A percentile compares a stretch with the other conserved stretches of the same genome.
Conservation (phyloP, 2,329 filamentous ascomycete genomes). For the Penicillium sp. region DNA sequence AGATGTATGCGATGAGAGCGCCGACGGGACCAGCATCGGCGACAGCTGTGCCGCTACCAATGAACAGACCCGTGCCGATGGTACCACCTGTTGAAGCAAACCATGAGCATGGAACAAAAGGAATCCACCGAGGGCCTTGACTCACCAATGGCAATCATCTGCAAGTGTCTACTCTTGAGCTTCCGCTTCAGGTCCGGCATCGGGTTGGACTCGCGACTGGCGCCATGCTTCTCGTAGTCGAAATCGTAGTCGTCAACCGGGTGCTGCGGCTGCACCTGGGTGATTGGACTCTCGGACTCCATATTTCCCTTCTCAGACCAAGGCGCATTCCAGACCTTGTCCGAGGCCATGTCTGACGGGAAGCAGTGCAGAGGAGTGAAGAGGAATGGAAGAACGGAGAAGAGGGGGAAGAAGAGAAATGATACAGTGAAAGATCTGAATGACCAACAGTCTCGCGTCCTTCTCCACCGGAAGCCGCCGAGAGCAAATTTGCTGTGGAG, state of each 20-base stretch:
- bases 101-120: constrained; percentile 1
- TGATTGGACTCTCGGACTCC: constrained; percentile 25
- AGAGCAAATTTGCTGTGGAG: too few relatives aligned
- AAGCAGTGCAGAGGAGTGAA: not conserved
- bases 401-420: constrained; percentile 28
- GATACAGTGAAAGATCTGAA: not conserved
- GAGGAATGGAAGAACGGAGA: constrained; percentile 8
- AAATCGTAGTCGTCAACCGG: constrained; percentile 25
- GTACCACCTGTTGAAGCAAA: constrained; percentile 52
- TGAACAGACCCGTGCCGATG: constrained; percentile 69
- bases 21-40: constrained; percentile 62
- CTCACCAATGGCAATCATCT: constrained; percentile 97
- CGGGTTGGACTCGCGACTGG: constrained; percentile 57
- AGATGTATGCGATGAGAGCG: constrained; percentile 64
- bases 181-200: constrained; percentile 64
- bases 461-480: not conserved
- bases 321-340: constrained; percentile 16
- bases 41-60: constrained; percentile 63
- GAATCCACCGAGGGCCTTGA: constrained; percentile 32
- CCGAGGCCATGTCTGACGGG: constrained; percentile 26
- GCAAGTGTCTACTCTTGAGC: constrained; percentile 81
- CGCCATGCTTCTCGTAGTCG: constrained; percentile 40
- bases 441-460: too few relatives aligned
- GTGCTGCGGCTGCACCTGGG: constrained; percentile 17
- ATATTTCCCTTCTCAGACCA: constrained; percentile 26